Evolutionary conservation across 495 filamentous ascomycete genomes (phyloP).

Genomic region (Gamarada debralockiae): DNA sequence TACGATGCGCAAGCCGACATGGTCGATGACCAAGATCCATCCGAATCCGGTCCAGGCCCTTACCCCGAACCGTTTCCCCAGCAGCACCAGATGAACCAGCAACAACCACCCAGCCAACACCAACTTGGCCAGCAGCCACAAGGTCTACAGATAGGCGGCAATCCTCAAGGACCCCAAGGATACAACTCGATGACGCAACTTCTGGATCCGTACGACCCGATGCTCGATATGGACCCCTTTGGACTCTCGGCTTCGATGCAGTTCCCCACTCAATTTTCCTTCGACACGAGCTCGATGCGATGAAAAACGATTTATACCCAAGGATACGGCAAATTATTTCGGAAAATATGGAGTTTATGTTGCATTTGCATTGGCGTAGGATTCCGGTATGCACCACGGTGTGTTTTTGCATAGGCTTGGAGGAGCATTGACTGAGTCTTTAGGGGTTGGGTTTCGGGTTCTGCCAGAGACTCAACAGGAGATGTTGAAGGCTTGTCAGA

Average conservation of each 20-base stretch:
- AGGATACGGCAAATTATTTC: not conserved
- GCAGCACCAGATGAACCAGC: conserved; percentile 28
- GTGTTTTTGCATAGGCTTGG: not conserved
- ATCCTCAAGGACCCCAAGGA: conserved; percentile 31
- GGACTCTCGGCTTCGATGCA: conserved; percentile 90
- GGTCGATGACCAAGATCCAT: conserved; percentile 76
- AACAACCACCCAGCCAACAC: conserved; percentile 18
- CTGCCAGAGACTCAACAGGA: not conserved
- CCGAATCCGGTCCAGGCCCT: conserved; percentile 65
- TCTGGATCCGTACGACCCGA: conserved; percentile 76
- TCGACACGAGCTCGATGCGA: conserved; percentile 62
- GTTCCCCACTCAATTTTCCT: conserved; percentile 85
- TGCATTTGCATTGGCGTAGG: not conserved
- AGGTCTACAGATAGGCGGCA: conserved; percentile 9
- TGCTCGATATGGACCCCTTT: conserved; percentile 87
- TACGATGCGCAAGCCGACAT: conserved; percentile 96
- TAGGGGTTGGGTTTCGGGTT: not conserved
- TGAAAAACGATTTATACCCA: conserved; percentile 28
- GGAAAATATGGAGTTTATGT: not conserved
- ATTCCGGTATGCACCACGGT: not conserved
- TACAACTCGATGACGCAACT: conserved; percentile 49
- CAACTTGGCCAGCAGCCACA: conserved; percentile 16
- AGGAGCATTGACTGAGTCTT: not conserved
- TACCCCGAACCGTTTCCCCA: conserved; percentile 55
- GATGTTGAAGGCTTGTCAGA: too few relatives aligned